These are phyloP conservation scores for Crithidia thermophila DNA, from an alignment of 208 protist species.

Conservation along the genomic window DNA sequence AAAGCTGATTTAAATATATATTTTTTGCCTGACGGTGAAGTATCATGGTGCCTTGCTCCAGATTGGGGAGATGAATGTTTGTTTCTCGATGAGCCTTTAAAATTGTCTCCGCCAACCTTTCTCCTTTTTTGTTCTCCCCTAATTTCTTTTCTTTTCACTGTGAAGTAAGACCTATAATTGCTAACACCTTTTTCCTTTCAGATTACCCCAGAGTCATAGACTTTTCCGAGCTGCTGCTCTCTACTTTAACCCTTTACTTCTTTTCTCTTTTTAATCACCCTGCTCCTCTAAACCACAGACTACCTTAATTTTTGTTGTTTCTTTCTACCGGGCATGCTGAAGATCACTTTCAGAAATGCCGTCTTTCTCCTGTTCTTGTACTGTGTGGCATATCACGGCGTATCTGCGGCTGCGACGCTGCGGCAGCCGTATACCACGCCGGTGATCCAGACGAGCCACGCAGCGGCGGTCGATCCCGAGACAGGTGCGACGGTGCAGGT, in stretches of 20 bases:
- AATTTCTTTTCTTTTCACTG: too few relatives aligned
- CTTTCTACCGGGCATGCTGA: too few relatives aligned
- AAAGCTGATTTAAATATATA: too few relatives aligned
- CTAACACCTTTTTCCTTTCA: not conserved
- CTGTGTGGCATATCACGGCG: not conserved
- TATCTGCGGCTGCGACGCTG: slow-evolving; percentile 5
- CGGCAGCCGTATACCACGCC: slow-evolving; percentile 19
- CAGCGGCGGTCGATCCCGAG: slow-evolving; percentile 15
- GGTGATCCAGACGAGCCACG: slow-evolving; percentile 19
- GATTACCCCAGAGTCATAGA: not conserved
- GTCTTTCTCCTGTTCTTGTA: too few relatives aligned
- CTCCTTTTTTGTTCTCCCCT: not conserved
- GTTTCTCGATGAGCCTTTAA: too few relatives aligned
- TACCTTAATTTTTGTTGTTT: not conserved
- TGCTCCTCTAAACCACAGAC: not conserved
- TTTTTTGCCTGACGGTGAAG: too few relatives aligned
- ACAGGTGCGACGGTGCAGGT: slow-evolving; percentile 8
- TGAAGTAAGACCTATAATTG: too few relatives aligned
- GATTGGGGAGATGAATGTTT: too few relatives aligned
- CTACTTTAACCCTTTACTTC: too few relatives aligned
- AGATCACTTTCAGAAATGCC: not conserved
- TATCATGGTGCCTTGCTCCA: too few relatives aligned
- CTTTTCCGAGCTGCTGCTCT: not conserved
- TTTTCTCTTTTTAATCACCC: not conserved
- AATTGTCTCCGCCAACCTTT: too few relatives aligned